These are phyloP conservation scores for Fusarium palustre DNA, from an alignment of 2,329 filamentous ascomycete species.

Conservation along the genomic window DNA sequence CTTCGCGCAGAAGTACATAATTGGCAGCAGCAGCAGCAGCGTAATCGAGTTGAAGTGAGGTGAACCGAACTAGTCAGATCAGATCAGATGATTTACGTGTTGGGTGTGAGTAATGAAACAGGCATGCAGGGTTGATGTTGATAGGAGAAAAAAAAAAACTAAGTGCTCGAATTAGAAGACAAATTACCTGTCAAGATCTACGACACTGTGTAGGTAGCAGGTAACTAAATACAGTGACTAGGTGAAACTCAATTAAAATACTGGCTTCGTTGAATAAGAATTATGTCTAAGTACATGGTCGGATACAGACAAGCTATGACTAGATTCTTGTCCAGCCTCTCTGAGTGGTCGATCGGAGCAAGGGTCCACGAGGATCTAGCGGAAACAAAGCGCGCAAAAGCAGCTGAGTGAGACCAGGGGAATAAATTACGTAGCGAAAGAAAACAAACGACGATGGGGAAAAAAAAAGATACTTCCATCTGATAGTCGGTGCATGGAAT, in stretches of 20 bases:
- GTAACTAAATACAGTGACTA: neutral
- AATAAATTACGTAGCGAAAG: conserved; percentile 14
- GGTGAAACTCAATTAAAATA: conserved; percentile 23
- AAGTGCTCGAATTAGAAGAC: neutral
- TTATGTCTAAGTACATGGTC: conserved; percentile 11
- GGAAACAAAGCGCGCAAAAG: conserved; percentile 31
- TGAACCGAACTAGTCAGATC: neutral
- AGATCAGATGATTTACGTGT: conserved; percentile 12
- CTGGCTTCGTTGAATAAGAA: conserved; percentile 5
- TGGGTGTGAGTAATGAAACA: conserved; percentile 2
- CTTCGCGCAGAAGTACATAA: conserved; percentile 11
- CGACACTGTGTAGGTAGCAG: conserved; percentile 3
- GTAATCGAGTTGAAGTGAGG: neutral
- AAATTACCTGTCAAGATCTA: conserved; percentile 8
- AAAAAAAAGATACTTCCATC: conserved; percentile 29
- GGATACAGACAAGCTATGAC: conserved; percentile 18
- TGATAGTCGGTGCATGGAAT: conserved; percentile 15
- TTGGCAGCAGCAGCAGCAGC: neutral
- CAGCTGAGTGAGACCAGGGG: conserved; percentile 7
- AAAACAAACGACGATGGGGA: conserved; percentile 7
- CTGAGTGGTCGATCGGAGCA: conserved; percentile 34
- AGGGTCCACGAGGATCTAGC: conserved; percentile 30
- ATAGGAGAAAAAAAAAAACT: neutral
- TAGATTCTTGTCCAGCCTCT: conserved; percentile 7
- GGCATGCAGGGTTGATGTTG: neutral